Evolutionary conservation across 192 early-diverging fungal genomes (phyloP).

Genomic region (Lobosporangium transversale): DNA sequence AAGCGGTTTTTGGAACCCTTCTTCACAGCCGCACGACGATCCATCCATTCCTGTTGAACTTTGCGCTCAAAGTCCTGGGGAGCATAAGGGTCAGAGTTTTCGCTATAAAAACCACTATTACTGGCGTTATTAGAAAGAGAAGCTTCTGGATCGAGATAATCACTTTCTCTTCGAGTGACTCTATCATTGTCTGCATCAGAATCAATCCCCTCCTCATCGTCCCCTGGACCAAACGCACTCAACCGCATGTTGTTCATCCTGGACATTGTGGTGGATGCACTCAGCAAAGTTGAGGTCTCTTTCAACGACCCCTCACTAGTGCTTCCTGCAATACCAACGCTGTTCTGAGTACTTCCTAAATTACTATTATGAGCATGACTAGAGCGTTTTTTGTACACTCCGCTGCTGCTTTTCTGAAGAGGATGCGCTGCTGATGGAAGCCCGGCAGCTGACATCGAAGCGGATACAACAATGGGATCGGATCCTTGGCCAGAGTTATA

Average conservation of each 20-base stretch:
- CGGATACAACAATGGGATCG: slow-evolving; percentile 17
- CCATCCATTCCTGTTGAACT: slow-evolving; percentile 40
- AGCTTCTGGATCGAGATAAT: too few relatives aligned
- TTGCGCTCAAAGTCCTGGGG: slow-evolving; percentile 16
- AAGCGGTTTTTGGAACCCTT: slow-evolving; percentile 27
- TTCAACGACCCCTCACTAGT: background rate
- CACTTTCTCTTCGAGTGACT: background rate
- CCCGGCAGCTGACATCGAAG: background rate
- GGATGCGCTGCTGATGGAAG: background rate
- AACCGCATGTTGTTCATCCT: slow-evolving; percentile 25
- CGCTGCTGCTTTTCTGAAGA: background rate
- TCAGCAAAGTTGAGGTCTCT: too few relatives aligned
- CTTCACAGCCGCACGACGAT: slow-evolving; percentile 35
- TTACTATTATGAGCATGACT: slow-evolving; percentile 1
- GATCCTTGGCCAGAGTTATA: slow-evolving; percentile 27
- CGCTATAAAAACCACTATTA: too few relatives aligned
- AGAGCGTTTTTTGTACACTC: slow-evolving; percentile 2
- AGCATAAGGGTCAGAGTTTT: background rate
- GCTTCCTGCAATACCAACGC: background rate
- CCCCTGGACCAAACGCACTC: slow-evolving; percentile 30
- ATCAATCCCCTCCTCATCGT: slow-evolving; percentile 19
- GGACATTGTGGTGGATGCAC: background rate
- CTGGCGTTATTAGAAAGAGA: too few relatives aligned
- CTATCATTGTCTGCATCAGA: background rate
- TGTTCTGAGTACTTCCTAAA: background rate